phyloP scores from a whole-genome alignment of 768 basidiomycete genomes.

The Mycena olivaceomarginata region DNA sequence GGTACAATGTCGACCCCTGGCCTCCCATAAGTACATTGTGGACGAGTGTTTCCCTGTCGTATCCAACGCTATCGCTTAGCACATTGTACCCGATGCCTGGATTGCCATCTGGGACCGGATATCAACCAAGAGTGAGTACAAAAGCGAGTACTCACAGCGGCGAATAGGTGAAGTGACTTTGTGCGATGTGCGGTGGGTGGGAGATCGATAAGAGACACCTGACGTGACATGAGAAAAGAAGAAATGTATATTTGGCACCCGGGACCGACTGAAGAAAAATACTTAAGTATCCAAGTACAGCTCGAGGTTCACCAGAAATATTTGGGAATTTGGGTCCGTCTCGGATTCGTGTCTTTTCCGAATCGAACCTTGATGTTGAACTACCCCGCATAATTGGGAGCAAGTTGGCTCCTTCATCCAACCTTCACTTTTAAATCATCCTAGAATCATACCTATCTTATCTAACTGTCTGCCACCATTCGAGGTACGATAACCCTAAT shows the following conservation, averaged over 20 bases:
- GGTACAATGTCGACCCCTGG: too few relatives aligned
- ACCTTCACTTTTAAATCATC: too few relatives aligned
- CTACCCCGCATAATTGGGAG: too few relatives aligned
- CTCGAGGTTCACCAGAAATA: neutral
- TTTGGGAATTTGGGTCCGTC: neutral
- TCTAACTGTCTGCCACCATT: neutral
- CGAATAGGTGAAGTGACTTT: constrained; percentile 5
- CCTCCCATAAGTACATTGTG: too few relatives aligned
- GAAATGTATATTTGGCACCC: constrained; percentile 14
- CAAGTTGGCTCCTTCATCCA: too few relatives aligned
- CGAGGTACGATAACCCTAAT: neutral
- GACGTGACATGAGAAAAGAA: constrained; percentile 23
- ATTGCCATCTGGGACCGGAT: constrained; percentile 21
- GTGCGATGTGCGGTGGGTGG: constrained; percentile 10
- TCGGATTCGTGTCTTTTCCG: too few relatives aligned
- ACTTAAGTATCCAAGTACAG: neutral
- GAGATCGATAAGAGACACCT: constrained; percentile 19
- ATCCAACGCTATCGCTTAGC: constrained; percentile 3
- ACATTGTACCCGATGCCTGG: constrained; percentile 16
- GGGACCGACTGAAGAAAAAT: neutral
- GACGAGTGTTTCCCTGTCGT: neutral
- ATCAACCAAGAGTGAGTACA: constrained; percentile 15
- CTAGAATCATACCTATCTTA: too few relatives aligned
- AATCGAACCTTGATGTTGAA: too few relatives aligned
- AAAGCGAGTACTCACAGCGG: constrained; percentile 20